phyloP scores from a whole-genome alignment of 495 filamentous ascomycete genomes.

The Thermochaetoides thermophila region DNA sequence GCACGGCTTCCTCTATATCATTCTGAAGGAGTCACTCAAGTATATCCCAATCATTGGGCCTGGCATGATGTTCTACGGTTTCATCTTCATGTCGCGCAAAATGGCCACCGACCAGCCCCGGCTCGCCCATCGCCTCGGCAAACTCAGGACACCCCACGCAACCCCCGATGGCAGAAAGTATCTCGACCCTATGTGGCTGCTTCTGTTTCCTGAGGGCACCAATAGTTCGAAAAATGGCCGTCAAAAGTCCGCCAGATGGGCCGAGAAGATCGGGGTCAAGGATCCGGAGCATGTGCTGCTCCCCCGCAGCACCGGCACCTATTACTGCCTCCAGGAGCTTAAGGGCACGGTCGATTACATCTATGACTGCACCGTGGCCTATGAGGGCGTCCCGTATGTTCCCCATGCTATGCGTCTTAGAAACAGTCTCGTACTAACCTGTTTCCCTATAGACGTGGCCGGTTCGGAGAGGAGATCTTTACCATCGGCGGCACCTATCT shows the following conservation, averaged over 20 bases:
- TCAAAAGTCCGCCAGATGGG: conserved; percentile 48
- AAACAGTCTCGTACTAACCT: conserved; percentile 1
- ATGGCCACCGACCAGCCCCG: conserved; percentile 65
- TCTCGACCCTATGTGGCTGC: conserved; percentile 69
- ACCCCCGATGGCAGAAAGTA: conserved; percentile 37
- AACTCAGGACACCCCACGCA: conserved; percentile 42
- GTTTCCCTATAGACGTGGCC: conserved; percentile 36
- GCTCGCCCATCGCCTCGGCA: conserved; percentile 50
- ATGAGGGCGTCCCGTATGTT: conserved; percentile 65
- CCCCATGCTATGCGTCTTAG: too few species aligned
- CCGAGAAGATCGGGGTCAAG: conserved; percentile 48
- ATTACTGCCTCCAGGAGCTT: conserved; percentile 61
- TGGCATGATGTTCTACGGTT: conserved; percentile 71
- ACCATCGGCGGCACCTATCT: conserved; percentile 60
- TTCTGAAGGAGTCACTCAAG: conserved; percentile 70
- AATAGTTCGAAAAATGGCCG: conserved; percentile 56
- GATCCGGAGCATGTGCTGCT: conserved; percentile 56
- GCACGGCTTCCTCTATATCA: conserved; percentile 77
- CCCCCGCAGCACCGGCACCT: conserved; percentile 61
- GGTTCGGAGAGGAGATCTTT: conserved; percentile 65
- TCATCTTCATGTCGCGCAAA: conserved; percentile 73
- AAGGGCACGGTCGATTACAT: conserved; percentile 58
- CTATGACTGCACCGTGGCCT: conserved; percentile 76
- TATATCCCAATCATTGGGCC: conserved; percentile 59
- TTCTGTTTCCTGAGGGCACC: conserved; percentile 76